These are phyloP conservation scores for Rhizophora mangle DNA, from an alignment of 345 rosid species.

Conservation along the genomic window DNA sequence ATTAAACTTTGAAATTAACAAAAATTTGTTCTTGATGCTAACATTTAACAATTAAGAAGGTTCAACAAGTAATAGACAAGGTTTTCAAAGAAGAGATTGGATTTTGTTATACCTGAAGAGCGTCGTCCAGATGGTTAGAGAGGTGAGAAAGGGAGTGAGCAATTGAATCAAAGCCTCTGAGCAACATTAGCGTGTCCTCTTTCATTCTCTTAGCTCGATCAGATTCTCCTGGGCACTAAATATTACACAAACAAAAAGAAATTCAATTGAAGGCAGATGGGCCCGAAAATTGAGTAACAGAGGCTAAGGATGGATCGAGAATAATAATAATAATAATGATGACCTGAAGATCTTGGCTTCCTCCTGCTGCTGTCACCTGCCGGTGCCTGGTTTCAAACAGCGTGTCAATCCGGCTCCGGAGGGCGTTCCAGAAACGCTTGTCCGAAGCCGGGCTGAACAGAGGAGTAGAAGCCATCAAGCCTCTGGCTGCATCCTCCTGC, in stretches of 20 bases:
- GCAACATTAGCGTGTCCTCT: conserved; percentile 76
- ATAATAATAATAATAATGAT: background rate
- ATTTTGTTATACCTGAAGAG: conserved; percentile 63
- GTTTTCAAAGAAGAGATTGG: background rate
- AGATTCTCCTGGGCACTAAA: conserved; percentile 21
- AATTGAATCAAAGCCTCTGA: conserved; percentile 85
- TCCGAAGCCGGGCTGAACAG: conserved; percentile 45
- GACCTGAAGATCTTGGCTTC: conserved; percentile 19
- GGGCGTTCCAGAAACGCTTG: conserved; percentile 52
- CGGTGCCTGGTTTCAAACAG: conserved; percentile 33
- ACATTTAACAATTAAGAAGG: background rate
- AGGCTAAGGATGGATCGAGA: background rate
- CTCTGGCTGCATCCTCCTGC: background rate
- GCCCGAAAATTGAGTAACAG: background rate
- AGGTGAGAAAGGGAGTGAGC: conserved; percentile 70
- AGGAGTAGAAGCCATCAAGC: conserved; percentile 27
- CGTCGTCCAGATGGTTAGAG: conserved; percentile 69
- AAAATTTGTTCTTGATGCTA: no score
- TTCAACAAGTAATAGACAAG: background rate
- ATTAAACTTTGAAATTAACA: background rate
- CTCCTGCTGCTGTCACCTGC: conserved; percentile 1
- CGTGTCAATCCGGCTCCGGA: conserved; percentile 37
- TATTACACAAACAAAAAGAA: background rate
- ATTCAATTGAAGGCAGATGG: background rate
- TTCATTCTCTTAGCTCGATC: conserved; percentile 53